phyloP scores from a whole-genome alignment of 805 yeast genomes.

The Metschnikowia henanensis region DNA sequence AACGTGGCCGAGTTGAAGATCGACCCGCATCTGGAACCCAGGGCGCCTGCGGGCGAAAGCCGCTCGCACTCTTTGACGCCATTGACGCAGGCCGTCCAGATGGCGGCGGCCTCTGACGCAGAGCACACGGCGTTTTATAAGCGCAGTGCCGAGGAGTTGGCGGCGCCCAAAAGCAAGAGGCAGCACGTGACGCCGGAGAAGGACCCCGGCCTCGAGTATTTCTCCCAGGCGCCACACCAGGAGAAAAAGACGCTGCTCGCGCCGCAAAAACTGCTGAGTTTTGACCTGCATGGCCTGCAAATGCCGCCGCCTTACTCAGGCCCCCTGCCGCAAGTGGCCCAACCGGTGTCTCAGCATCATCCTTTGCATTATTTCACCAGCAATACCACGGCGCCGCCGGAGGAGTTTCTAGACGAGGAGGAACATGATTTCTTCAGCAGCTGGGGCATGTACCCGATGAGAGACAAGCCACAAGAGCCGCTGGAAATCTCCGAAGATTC shows the following conservation, averaged over 20 bases:
- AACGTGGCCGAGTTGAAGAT: slow-evolving; percentile 27
- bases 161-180: slow-evolving; percentile 10
- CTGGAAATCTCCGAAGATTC: slow-evolving; percentile 14
- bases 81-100: slow-evolving; percentile 40
- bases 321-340: not conserved
- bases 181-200: slow-evolving; percentile 1
- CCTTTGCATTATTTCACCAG: slow-evolving; percentile 41
- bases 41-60: not conserved
- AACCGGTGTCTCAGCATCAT: slow-evolving; percentile 56
- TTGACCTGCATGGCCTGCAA: slow-evolving; percentile 2
- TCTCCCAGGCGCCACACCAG: not conserved
- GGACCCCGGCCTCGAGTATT: slow-evolving; percentile 39
- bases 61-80: slow-evolving; percentile 30
- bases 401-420: slow-evolving; percentile 26
- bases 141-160: slow-evolving; percentile 8
- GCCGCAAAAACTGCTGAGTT: too few species aligned
- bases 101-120: slow-evolving; percentile 33
- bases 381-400: slow-evolving; percentile 19
- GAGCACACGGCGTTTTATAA: slow-evolving; percentile 6
- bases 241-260: not conserved
- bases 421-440: slow-evolving; percentile 36
- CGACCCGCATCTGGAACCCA: not conserved
- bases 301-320: not conserved
- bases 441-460: slow-evolving; percentile 38
- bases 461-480: slow-evolving; percentile 22